Base-by-base conservation (phyloP, 75 land plant species). In the Ceratopteris richardii region DNA sequence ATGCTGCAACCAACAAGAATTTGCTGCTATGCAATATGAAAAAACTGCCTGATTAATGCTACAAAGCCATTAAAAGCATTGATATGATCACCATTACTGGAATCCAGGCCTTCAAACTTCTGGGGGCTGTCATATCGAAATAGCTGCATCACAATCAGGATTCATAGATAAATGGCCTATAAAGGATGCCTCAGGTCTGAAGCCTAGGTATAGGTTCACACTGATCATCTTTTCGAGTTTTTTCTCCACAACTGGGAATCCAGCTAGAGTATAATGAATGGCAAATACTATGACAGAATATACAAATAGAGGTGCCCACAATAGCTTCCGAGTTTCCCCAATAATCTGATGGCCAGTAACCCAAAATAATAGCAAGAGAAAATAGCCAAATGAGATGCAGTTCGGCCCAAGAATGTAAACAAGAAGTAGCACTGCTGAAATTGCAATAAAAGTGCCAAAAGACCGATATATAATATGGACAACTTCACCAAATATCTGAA, bases 121-220 rank as follows among this genome's bases (percentile, higher is more conserved):
- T 93, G 80, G 47, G 78, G 69, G 59, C 99, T 80, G 63, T 86
- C 97, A 62, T 84, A 86, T 60, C 90, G 76, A 62, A 74, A 91
- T 16, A 95, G 78, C 62, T 95, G 97, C 92, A 95, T 86, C 27
- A 87, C 99, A 59, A 77, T 67, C 40, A 95, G 61, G 21, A 95
- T 80, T 19, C 86, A 88, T 57, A 87, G 57, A 90, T 47, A 90
- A 42, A 72, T 84, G 86, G 24, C 66, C 61, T 51, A 95, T 17
- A 52, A 82, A 54, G 28, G 97, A 84, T 48, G 86, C 97, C 43
- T 67, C 69, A 1, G 93, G 76, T 13, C 74, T 58, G 37, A 79
- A 90, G 18, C 97, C 99, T 29, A 91, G 44, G 55, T 73, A 54
- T 50, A 51, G 42, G 65, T 80, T 69, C 28, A 95, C 67, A 58